phyloP scores from a whole-genome alignment of 1,284 basidiomycete genomes.

The Melampsora larici-populina region DNA sequence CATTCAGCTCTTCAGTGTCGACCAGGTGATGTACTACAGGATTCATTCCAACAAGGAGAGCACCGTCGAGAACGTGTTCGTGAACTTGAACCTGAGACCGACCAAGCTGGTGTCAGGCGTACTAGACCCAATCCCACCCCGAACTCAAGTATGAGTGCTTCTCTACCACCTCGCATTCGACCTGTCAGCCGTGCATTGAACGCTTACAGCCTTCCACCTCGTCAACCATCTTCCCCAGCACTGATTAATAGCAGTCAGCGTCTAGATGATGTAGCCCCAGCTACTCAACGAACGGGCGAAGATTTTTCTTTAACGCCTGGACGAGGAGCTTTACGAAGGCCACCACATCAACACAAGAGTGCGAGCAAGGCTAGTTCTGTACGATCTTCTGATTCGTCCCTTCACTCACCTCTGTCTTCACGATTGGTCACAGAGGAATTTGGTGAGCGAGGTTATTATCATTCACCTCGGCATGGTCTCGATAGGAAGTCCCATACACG shows the following conservation, averaged over 20 bases:
- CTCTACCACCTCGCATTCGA: neutral
- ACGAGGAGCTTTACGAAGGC: neutral
- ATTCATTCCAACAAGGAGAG: neutral
- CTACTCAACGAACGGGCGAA: neutral
- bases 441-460: conserved; percentile 1
- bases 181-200: neutral
- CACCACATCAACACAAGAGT: conserved; percentile 1
- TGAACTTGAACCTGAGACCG: conserved; percentile 26
- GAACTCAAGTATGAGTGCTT: conserved; percentile 25
- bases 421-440: neutral
- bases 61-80: conserved; percentile 29
- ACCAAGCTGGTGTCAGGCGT: conserved; percentile 7
- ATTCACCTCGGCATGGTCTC: neutral
- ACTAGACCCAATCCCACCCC: conserved; percentile 21
- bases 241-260: neutral
- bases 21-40: conserved; percentile 38
- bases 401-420: conserved; percentile 10
- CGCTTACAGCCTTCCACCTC: conserved; percentile 1
- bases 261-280: neutral
- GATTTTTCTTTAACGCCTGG: neutral
- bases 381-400: conserved; percentile 3
- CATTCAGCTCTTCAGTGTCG: conserved; percentile 19
- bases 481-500: neutral
- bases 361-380: conserved; percentile 1
- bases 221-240: neutral